Percentiles rank a stretch among this genome's conserved stretches.
These are phyloP conservation scores for Annulohypoxylon moriforme DNA, from an alignment of 495 filamentous ascomycete species.

Conservation along the genomic window DNA sequence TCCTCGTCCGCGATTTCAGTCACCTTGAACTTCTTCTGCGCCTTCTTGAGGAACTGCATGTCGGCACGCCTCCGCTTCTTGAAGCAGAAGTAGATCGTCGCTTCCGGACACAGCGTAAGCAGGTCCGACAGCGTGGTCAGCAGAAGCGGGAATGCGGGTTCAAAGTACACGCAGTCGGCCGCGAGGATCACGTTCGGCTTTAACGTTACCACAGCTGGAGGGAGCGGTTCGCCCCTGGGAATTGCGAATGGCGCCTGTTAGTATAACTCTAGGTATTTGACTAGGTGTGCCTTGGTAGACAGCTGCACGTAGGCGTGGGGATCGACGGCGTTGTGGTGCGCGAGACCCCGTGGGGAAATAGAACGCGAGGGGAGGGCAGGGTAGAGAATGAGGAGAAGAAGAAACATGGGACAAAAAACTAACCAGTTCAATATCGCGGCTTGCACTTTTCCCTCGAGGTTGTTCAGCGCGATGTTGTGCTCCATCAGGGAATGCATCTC, in stretches of 20 bases:
- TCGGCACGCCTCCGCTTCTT: constrained; percentile 87
- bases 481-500: constrained; percentile 86
- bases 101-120: constrained; percentile 61
- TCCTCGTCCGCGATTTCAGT: constrained; percentile 73
- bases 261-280: neutral
- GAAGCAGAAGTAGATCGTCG: constrained; percentile 92
- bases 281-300: constrained; percentile 11
- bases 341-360: constrained; percentile 1
- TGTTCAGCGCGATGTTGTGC: constrained; percentile 84
- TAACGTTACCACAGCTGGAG: constrained; percentile 54
- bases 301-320: constrained; percentile 24
- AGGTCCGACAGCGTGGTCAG: constrained; percentile 78
- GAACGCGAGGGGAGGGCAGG: constrained; percentile 12
- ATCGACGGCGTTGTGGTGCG: constrained; percentile 5
- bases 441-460: constrained; percentile 68
- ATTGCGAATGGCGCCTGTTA: constrained; percentile 3
- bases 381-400: too few species aligned
- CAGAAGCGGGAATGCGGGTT: constrained; percentile 90
- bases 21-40: constrained; percentile 71
- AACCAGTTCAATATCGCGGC: constrained; percentile 82
- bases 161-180: constrained; percentile 97
- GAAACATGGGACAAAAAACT: constrained; percentile 51
- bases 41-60: constrained; percentile 74
- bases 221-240: constrained; percentile 66
- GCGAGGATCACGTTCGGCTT: constrained; percentile 85